phyloP scores from a whole-genome alignment of 768 basidiomycete species.

The Calocybe indica region DNA sequence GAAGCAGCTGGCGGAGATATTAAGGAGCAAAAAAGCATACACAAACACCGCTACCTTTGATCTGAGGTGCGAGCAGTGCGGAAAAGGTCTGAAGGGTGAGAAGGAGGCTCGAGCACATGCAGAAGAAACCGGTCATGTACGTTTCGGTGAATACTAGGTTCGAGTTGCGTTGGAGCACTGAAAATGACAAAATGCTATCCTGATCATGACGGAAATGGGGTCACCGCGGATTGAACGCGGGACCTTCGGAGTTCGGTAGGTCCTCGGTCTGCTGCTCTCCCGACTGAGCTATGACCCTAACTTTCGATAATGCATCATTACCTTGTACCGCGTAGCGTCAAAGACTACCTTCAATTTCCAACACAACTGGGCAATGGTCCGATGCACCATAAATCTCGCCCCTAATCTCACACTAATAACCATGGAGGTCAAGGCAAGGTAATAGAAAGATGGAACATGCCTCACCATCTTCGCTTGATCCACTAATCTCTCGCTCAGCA shows the following conservation, averaged over 20 bases:
- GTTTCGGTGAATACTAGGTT: constrained; percentile 70
- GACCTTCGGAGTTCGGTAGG: constrained; percentile 49
- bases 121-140: constrained; percentile 75
- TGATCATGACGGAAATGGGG: constrained; percentile 35
- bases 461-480: constrained; percentile 56
- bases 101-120: constrained; percentile 91
- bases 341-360: constrained; percentile 56
- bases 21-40: constrained; percentile 76
- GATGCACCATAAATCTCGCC: constrained; percentile 84
- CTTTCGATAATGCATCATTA: not conserved
- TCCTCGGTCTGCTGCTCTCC: constrained; percentile 66
- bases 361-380: constrained; percentile 76
- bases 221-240: constrained; percentile 72
- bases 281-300: constrained; percentile 58
- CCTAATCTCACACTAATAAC: constrained; percentile 68
- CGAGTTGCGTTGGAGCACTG: not conserved
- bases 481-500: constrained; percentile 64
- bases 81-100: constrained; percentile 85
- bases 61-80: constrained; percentile 82
- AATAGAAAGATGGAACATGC: not conserved
- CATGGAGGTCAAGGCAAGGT: constrained; percentile 2
- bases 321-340: not conserved
- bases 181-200: constrained; percentile 3
- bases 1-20: constrained; percentile 60
- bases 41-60: constrained; percentile 93